Evolutionary conservation across 768 basidiomycete genomes (phyloP).

Genomic region (Hydnum rufescens): DNA sequence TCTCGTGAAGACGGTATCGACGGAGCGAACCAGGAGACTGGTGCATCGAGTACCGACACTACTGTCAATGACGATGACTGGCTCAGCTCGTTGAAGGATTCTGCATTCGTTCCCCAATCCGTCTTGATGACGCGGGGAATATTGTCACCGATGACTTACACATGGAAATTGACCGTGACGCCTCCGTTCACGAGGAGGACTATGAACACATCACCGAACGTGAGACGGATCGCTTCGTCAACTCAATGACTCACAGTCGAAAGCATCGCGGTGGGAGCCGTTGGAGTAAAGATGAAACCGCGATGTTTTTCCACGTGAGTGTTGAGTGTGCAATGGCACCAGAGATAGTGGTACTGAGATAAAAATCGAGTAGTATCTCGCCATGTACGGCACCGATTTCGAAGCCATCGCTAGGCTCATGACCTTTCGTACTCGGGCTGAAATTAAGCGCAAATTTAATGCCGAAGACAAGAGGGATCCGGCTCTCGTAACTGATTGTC

Average conservation of each 20-base stretch:
- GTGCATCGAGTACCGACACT: neutral
- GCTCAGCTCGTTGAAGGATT: conserved; percentile 37
- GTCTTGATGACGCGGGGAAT: conserved; percentile 73
- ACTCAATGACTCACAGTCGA: conserved; percentile 63
- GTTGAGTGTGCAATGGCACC: no score
- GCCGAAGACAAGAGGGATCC: conserved; percentile 69
- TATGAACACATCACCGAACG: conserved; percentile 30
- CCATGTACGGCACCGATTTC: conserved; percentile 83
- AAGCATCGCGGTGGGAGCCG: conserved; percentile 52
- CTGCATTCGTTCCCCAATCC: conserved; percentile 70
- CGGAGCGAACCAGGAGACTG: no score
- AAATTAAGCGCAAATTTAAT: conserved; percentile 88
- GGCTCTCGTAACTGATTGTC: conserved; percentile 49
- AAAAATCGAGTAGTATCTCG: conserved; percentile 39
- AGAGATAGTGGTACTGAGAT: no score
- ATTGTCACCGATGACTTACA: conserved; percentile 76
- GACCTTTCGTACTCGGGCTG: conserved; percentile 67
- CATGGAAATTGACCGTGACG: conserved; percentile 47
- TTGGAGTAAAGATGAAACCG: conserved; percentile 83
- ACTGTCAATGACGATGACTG: conserved; percentile 33
- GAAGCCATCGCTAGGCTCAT: conserved; percentile 76
- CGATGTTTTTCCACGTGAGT: conserved; percentile 66
- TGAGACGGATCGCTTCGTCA: conserved; percentile 64
- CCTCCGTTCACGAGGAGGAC: conserved; percentile 24
- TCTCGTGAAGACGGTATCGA: neutral